Base-by-base conservation (phyloP, 2,329 filamentous ascomycete species). In the Raffaelea arxii region DNA sequence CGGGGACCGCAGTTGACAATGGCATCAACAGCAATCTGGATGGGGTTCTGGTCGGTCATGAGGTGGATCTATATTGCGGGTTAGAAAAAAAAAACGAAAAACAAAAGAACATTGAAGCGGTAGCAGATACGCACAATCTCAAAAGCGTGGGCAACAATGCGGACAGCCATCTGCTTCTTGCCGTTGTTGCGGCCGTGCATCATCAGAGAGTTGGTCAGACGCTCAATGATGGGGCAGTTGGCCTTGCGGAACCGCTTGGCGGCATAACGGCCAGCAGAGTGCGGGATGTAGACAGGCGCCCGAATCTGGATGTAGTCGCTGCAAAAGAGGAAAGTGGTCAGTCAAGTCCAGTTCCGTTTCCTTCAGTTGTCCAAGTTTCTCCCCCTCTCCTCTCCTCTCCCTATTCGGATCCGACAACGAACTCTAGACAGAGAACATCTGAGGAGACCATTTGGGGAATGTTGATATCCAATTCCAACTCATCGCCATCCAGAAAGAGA, bases 181-280 rank as follows among this genome's bases (percentile, higher is more conserved):
- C 92, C 92, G 86, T 96, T 98, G 87, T 98, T 98, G 77, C 92
- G 92, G 75, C 92, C 92, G 84, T 98, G 95, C 91, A 97, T 97
- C 94, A 98, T 98, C 71, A 98, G 84, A 52, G 92, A 97, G 86
- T 98, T 98, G 81, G 92, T 98, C 64, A 98, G 84, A 71, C 92
- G 91, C 86, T 98, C 92, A 69, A 98, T 96, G 84, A 98, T 97
- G 65, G 92, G 92, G 87, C 92, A 98, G 82, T 97, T 94, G 70
- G 94, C 92, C 85, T 98, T 98, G 80, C 92, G 87, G 88, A 98
- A 98, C 69, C 94, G 86, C 89, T 98, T 98, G 76, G 84, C 82
- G 68, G 92, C 92, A 82, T 95, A 98, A 70, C 90, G 88, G 70
- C 92, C 92, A 66, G 94, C 92, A 59, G 90, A 94, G 83, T 98